Base-by-base conservation (phyloP, 2,329 filamentous ascomycete genomes). In the Verticillium nubilum region DNA sequence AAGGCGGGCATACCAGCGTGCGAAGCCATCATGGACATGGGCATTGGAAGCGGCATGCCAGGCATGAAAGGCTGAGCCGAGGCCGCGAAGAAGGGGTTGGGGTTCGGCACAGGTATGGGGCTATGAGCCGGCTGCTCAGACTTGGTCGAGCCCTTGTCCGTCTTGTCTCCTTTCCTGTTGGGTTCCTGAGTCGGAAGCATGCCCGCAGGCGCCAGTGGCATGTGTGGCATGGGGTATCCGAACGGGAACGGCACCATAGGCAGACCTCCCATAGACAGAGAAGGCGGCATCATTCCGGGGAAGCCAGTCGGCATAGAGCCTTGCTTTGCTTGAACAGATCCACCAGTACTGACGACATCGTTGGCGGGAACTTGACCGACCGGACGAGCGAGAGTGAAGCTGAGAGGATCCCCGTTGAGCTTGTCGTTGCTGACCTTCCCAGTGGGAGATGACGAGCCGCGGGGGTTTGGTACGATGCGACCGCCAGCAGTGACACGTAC, bases 401-500 rank as follows among this genome's bases (percentile, higher is more conserved):
- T 28, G 33, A 47, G 31, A 27, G 25, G 25, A 13, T 74, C 72
- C 2, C 65, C 56, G 2, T 57, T 56, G 33, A 59, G 35, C 56
- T 67, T 76, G 29, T 83, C 81, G 60, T 75, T 81, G 58, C 72
- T 65, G 70, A 76, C 78, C 68, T 85, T 86, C 5, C 76, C 67
- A 4, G 79, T 80, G 2, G 82, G 82, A 9, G 84, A 86, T 5
- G 75, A 73, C 2, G 79, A 74, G 13, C 75, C 78, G 52, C 85
- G 79, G 33, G 80, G 86, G 66, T 88, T 88, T 55, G 85, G 86
- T 1, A 89, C 86, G 65, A 89, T 88, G 37, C 85, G 79, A 50
- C 86, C 86, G 60, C 86, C 85, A 61, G 86, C 86, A 23, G 86
- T 89, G 56, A 89, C 86, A 17, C 86, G 82, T 62, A 88, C 81